Evolutionary conservation across 2,329 filamentous ascomycete species (phyloP), one percentile per base, ranked within the genome.

Genomic region (Hymenoscyphus occultus): DNA sequence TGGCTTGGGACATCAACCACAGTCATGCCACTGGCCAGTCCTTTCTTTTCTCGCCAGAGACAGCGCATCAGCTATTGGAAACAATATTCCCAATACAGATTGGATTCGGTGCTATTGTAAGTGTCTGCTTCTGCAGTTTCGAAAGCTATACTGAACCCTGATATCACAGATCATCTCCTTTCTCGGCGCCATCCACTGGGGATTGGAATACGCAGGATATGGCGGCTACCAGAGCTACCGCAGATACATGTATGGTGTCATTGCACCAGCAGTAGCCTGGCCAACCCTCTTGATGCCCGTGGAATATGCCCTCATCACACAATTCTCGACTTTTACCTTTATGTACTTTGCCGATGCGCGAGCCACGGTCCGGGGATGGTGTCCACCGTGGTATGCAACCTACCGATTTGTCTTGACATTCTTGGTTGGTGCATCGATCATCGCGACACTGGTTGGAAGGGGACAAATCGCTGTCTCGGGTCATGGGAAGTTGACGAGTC

Each of bases 371-470:
- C 81, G 82, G 51, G 93, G 93, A 70, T 95, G 91, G 89, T 88
- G 90, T 2, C 93, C 93, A 31, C 75, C 82, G 45, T 97, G 93
- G 93, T 97, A 97, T 77, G 84, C 83, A 66, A 90, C 88, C 60
- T 97, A 97, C 81, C 91, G 94, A 40, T 97, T 97, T 78, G 89
- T 96, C 9, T 83, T 97, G 71, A 97, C 94, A 1, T 94, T 93
- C 76, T 84, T 97, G 67, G 93, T 97, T 35, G 93, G 94, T 48
- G 82, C 86, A 56, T 89, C 90, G 68, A 94, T 97, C 71, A 87
- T 95, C 54, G 80, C 92, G 71, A 94, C 86, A 68, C 80, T 97
- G 70, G 84, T 97, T 68, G 92, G 92, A 51, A 87, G 93, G 67
- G 90, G 93, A 73, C 90, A 93, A 79, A 75, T 76, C 54, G 63